Evolutionary conservation across 73 alveolate genomes (phyloP).

Genomic region (Loxodes magnus): DNA sequence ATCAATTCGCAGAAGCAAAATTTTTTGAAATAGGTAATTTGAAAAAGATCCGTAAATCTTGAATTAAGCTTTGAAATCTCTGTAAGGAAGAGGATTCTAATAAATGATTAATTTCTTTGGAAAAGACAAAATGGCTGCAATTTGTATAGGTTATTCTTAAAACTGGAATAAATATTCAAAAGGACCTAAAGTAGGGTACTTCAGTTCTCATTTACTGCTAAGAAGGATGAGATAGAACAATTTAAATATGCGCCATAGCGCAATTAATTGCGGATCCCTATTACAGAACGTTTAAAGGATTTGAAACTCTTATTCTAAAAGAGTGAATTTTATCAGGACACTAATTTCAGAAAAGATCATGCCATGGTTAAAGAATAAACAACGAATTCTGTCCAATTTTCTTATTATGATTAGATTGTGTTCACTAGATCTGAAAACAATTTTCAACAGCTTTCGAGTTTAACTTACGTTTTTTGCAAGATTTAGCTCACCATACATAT

Average conservation of each 20-base stretch:
- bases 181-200: constrained; percentile 16
- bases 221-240: constrained; percentile 99
- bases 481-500: constrained; percentile 62
- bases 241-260: constrained; percentile 71
- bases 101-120: constrained; percentile 39
- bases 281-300: constrained; percentile 88
- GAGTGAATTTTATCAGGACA: constrained; percentile 96
- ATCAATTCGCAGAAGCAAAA: constrained; percentile 45
- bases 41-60: constrained; percentile 73
- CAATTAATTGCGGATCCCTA: constrained; percentile 82
- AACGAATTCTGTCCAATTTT: constrained; percentile 87
- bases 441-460: constrained; percentile 82
- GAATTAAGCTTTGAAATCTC: constrained; percentile 13
- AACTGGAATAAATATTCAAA: constrained; percentile 27
- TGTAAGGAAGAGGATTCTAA: background rate
- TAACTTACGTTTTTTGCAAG: constrained; percentile 52
- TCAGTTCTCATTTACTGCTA: constrained; percentile 86
- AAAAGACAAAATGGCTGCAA: constrained; percentile 27
- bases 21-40: constrained; percentile 79
- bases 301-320: constrained; percentile 73
- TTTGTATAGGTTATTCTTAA: constrained; percentile 19
- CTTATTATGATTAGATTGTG: constrained; percentile 84
- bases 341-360: constrained; percentile 78
- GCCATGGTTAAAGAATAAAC: constrained; percentile 32
- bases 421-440: constrained; percentile 58